phyloP scores from a whole-genome alignment of 345 rosid genomes.

The Limnanthes douglasii region DNA sequence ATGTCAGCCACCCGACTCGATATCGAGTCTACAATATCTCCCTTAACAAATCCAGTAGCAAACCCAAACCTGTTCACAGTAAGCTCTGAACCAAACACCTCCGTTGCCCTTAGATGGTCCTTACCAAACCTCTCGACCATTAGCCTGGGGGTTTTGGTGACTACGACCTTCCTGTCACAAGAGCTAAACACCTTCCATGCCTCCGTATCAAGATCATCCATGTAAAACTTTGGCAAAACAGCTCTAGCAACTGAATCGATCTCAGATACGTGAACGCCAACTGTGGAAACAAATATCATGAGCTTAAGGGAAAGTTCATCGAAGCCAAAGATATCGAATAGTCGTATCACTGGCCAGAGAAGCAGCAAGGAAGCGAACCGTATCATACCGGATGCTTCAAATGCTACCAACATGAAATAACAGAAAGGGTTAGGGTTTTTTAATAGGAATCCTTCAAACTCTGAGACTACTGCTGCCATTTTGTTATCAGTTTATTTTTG shows the following conservation, averaged over 20 bases:
- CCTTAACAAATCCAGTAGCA: conserved; percentile 38
- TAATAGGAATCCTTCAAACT: conserved; percentile 65
- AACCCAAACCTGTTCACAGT: conserved; percentile 49
- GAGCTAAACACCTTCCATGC: conserved; percentile 63
- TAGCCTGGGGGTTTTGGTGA: conserved; percentile 55
- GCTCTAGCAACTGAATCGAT: conserved; percentile 79
- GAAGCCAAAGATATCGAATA: conserved; percentile 32
- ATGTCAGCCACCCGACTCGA: conserved; percentile 19
- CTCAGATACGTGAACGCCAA: conserved; percentile 41
- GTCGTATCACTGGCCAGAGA: conserved; percentile 51
- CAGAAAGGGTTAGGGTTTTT: conserved; percentile 46
- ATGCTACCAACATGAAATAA: conserved; percentile 84
- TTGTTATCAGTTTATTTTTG: no score
- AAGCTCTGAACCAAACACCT: conserved; percentile 62
- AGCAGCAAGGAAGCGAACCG: conserved; percentile 48
- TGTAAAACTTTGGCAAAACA: conserved; percentile 67
- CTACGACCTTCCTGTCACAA: conserved; percentile 44
- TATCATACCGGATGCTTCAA: conserved; percentile 68
- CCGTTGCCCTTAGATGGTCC: conserved; percentile 65
- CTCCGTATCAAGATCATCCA: conserved; percentile 57
- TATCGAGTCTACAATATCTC: conserved; percentile 11
- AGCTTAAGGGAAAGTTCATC: conserved; percentile 35
- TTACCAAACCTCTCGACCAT: conserved; percentile 74
- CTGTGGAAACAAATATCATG: conserved; percentile 55
- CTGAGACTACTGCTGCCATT: conserved; percentile 63